Conservation (phyloP, 345 rosid genomes). For the Hypericum perforatum region DNA sequence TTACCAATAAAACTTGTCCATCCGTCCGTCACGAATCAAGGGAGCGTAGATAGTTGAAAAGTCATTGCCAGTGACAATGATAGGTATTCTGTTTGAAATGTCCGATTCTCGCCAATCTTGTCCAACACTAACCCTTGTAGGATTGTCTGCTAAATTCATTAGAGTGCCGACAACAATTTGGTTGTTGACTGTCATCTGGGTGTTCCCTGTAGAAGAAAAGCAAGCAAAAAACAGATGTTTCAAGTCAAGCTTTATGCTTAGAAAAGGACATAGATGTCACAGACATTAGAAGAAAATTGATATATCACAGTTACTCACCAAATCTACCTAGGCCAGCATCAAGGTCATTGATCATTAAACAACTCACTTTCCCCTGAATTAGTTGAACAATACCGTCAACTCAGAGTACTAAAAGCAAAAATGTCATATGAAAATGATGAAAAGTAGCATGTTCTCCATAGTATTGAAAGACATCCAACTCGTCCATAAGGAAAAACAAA, state of each 20-base stretch:
- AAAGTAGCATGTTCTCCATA: too few relatives aligned
- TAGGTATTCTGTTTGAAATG: slow-evolving; percentile 68
- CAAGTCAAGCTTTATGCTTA: neutral
- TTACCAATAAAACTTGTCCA: slow-evolving; percentile 95
- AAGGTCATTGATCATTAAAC: slow-evolving; percentile 89
- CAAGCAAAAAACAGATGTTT: neutral
- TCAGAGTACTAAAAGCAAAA: neutral
- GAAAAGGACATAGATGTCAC: too few relatives aligned
- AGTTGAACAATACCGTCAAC: slow-evolving; percentile 6
- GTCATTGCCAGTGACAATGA: slow-evolving; percentile 87
- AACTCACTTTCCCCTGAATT: slow-evolving; percentile 96
- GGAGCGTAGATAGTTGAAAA: slow-evolving; percentile 86
- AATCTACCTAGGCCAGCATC: slow-evolving; percentile 99
- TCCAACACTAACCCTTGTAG: slow-evolving; percentile 90
- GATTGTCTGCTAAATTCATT: slow-evolving; percentile 88
- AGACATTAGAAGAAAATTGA: too few relatives aligned
- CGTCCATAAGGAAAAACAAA: too few relatives aligned
- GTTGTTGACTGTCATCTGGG: slow-evolving; percentile 93
- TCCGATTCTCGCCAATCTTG: slow-evolving; percentile 94
- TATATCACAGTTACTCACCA: slow-evolving; percentile 35
- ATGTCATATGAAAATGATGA: neutral
- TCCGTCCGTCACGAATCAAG: slow-evolving; percentile 95
- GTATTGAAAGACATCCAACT: too few relatives aligned
- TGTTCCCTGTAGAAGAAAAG: slow-evolving; percentile 43
- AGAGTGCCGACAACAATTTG: slow-evolving; percentile 87